A percentile compares a stretch with the other conserved stretches of the same genome.
phyloP scores from a whole-genome alignment of 352 stramenopile species.

The Phytopythium kandeliae region DNA sequence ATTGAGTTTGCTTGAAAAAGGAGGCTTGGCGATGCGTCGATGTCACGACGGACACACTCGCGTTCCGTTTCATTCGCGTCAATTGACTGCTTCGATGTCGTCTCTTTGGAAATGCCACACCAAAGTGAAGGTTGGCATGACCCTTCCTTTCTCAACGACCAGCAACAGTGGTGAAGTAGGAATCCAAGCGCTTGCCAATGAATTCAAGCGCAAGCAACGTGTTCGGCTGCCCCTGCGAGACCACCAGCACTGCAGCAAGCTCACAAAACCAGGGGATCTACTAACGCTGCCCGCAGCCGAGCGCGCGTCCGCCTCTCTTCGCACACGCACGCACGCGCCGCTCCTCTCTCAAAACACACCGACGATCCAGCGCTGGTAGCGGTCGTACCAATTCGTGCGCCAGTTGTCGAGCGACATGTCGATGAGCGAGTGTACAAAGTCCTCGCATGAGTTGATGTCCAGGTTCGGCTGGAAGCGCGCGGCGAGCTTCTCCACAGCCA shows the following conservation, averaged over 20 bases:
- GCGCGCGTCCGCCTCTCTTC: neutral
- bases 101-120: too few species aligned
- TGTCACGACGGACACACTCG: too few species aligned
- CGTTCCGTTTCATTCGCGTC: too few species aligned
- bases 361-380: slow-evolving; percentile 92
- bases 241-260: neutral
- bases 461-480: slow-evolving; percentile 93
- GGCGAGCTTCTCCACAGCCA: slow-evolving; percentile 86
- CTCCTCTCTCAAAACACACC: slow-evolving; percentile 72
- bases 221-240: neutral
- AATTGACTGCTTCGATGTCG: too few species aligned
- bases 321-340: neutral
- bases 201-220: too few species aligned
- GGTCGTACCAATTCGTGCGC: slow-evolving; percentile 96
- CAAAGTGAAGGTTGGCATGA: too few species aligned
- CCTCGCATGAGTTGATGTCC: slow-evolving; percentile 91
- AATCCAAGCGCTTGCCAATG: too few species aligned
- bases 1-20: too few species aligned
- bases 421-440: slow-evolving; percentile 95
- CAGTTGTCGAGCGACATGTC: slow-evolving; percentile 96
- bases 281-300: neutral
- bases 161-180: too few species aligned
- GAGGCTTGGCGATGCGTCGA: too few species aligned
- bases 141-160: too few species aligned
- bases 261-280: neutral